Base-by-base conservation (phyloP, 176 grass and related monocot genomes). In the Zizania latifolia region DNA sequence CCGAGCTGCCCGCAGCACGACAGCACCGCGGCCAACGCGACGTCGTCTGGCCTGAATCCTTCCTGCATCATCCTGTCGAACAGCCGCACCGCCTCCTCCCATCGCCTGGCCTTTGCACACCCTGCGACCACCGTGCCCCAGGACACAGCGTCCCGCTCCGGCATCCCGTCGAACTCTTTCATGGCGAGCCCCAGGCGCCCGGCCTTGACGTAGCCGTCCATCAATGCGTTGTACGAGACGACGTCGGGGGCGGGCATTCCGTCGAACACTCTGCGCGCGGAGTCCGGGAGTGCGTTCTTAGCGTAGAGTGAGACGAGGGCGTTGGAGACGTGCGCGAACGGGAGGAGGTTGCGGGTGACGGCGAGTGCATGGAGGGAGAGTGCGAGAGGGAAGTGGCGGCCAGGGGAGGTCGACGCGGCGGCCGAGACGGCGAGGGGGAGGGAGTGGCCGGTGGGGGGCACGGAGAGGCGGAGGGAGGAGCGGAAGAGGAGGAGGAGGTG, bases 1-100 rank as follows among this genome's bases (percentile, higher is more conserved):
- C 87, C 84, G 2, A 89, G 74, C 24, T 87, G 84, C 0, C 86
- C 90, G 22, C 84, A 93, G 78, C 84, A 93, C 2, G 90, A 93
- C 24, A 93, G 46, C 56, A 29, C 81, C 1, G 84, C 71, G 10
- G 72, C 84, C 19, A 93, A 34, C 0, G 84, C 70, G 22, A 90
- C 87, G 3, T 87, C 84, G 28, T 93, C 87, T 2, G 87, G 90
- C 19, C 15, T 33, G 55, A 68, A 61, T 0, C 81, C 68, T 30
- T 80, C 59, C 0, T 8, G 12, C 17, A 27, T 67, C 87, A 93
- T 93, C 63, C 68, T 62, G 37, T 89, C 78, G 39, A 89, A 89
- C 13, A 93, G 78, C 5, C 5, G 19, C 11, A 93, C 7, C 2
- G 68, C 90, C 45, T 81, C 77, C 32, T 75, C 68, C 12, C 45